phyloP scores from a whole-genome alignment of 1,284 basidiomycete genomes.

The Ceratobasidium sp. region DNA sequence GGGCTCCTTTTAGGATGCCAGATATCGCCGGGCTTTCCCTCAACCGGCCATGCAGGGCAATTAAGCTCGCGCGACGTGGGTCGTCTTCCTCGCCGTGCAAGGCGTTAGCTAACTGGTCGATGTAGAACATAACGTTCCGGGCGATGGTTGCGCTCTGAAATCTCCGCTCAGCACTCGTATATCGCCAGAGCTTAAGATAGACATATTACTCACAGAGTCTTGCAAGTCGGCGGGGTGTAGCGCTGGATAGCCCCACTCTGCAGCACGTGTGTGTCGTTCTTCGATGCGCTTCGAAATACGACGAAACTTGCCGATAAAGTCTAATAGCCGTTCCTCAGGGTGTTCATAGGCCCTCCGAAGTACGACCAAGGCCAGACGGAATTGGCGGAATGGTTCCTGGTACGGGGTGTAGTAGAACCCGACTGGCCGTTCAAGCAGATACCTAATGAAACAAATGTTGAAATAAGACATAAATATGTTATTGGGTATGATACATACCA shows the following conservation, averaged over 20 bases:
- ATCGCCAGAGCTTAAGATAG: background rate
- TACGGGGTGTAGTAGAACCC: background rate
- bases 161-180: background rate
- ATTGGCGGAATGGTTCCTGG: constrained; percentile 20
- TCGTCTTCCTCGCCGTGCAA: background rate
- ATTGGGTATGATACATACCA: background rate
- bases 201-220: background rate
- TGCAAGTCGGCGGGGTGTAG: constrained; percentile 20
- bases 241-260: constrained; percentile 18
- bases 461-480: background rate
- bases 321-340: constrained; percentile 5
- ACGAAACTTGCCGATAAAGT: constrained; percentile 18
- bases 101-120: background rate
- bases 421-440: constrained; percentile 11
- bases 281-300: constrained; percentile 1
- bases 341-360: constrained; percentile 6
- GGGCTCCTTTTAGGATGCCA: background rate
- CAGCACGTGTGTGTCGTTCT: constrained; percentile 1
- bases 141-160: constrained; percentile 7
- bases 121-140: background rate
- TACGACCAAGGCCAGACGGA: constrained; percentile 10
- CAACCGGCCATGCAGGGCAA: background rate
- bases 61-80: background rate
- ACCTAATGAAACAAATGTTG: background rate
- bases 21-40: constrained; percentile 1